Conservation (phyloP, 495 filamentous ascomycete species). For the Alectoria sarmentosa region DNA sequence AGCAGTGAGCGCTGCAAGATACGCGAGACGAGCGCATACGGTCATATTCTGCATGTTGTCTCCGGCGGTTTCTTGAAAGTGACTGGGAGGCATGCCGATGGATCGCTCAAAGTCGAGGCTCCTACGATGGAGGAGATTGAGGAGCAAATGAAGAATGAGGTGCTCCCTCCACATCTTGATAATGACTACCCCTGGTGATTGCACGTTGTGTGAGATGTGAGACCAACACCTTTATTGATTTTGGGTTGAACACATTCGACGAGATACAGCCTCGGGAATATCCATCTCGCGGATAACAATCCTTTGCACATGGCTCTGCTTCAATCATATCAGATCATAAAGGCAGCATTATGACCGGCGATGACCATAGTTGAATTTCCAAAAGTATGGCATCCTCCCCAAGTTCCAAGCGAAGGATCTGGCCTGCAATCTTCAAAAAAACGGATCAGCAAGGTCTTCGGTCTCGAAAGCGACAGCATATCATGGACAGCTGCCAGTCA, state of each 20-base stretch:
- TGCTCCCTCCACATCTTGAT: neutral
- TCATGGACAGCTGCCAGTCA: neutral
- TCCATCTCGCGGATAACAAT: neutral
- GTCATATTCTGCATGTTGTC: conserved; percentile 39
- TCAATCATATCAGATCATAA: neutral
- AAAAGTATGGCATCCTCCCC: neutral
- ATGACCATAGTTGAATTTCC: too few relatives aligned
- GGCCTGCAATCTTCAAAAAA: neutral
- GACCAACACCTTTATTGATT: neutral
- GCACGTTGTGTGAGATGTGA: neutral
- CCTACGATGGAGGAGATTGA: conserved; percentile 8
- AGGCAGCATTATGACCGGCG: neutral
- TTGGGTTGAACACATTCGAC: neutral
- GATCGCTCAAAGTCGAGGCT: conserved; percentile 11
- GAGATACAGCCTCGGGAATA: neutral
- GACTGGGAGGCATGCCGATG: conserved; percentile 11
- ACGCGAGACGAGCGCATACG: conserved; percentile 31
- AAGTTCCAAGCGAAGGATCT: neutral
- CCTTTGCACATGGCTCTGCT: neutral
- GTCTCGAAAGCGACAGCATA: neutral
- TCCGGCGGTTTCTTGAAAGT: conserved; percentile 43
- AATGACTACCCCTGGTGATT: neutral
- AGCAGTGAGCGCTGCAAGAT: conserved; percentile 38
- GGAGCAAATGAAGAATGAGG: conserved; percentile 6
- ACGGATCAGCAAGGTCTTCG: neutral